Evolutionary conservation across 139 green algal species (phyloP).

Genomic region (Yamagishiella unicocca): DNA sequence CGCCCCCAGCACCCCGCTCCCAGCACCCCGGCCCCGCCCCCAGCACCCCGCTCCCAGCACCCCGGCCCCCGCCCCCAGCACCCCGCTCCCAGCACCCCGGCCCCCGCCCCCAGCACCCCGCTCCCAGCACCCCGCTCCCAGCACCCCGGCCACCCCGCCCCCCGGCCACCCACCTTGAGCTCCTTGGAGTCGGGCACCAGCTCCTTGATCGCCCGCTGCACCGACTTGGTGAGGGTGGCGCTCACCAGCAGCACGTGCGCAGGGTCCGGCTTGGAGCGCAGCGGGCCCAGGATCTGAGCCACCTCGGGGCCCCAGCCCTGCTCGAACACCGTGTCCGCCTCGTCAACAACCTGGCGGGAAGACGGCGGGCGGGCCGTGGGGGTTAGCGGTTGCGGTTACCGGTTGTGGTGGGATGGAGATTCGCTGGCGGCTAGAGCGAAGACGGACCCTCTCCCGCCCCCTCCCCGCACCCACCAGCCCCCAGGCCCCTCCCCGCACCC

Average conservation of each 20-base stretch:
- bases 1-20: background rate
- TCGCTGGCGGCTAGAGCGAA: no score
- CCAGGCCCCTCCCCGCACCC: background rate
- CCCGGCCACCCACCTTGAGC: slow-evolving; percentile 15
- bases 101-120: background rate
- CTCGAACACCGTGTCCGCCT: slow-evolving; percentile 97
- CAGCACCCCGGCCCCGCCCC: background rate
- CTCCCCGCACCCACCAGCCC: background rate
- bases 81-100: background rate
- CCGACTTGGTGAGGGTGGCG: slow-evolving; percentile 90
- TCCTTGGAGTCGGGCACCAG: slow-evolving; percentile 39
- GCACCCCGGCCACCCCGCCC: background rate
- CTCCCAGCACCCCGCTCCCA: background rate
- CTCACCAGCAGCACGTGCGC: slow-evolving; percentile 88
- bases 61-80: background rate
- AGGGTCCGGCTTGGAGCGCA: slow-evolving; percentile 67
- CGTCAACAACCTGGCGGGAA: slow-evolving; percentile 86
- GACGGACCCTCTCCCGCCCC: background rate
- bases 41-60: background rate
- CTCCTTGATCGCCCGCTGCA: slow-evolving; percentile 14
- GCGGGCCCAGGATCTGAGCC: slow-evolving; percentile 73
- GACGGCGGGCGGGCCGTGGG: background rate
- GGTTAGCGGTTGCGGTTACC: background rate
- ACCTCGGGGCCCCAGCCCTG: slow-evolving; percentile 87
- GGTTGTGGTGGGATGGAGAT: background rate